Base-by-base conservation (phyloP, 1,284 basidiomycete genomes). In the Paramarasmius palmivorus region DNA sequence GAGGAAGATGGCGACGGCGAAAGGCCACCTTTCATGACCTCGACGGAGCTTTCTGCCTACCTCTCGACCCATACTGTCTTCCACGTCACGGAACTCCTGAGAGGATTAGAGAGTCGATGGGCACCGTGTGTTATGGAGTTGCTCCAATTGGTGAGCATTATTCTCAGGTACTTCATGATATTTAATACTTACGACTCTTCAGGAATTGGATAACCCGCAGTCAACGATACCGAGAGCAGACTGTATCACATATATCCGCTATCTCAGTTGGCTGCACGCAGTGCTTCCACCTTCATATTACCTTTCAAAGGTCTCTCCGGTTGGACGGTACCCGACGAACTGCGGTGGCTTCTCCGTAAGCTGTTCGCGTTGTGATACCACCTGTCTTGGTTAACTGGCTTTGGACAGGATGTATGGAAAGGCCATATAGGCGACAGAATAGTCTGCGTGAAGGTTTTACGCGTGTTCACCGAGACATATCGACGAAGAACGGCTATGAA, bases 371-470 rank as follows among this genome's bases (percentile, higher is more conserved):
- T 20, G n/a, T n/a, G 25, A 25, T 15, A 9, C 22, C 25, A 6
- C 17, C 2, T 15, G 10, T 23, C 4, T 5, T 22, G 20, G 20
- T 3, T 23, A 25, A 25, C n/a, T 25, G n/a, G n/a, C 37, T 49
- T n/a, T 36, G 14, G 17, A 22, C 22, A 58, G 53, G 56, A 58
- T 36, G 47, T 55, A 10, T 58, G 53, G 53, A 54, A 50, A 49
- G 56, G 56, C 2, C 39, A 20, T 22, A 7, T 47, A 17, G 22
- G 50, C 5, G 44, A 45, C n/a, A 12, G 25, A 19, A 25, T 29
- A 19, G 53, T 58, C 22, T 58, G 56, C 38, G 25, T 58, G 40
- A 58, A 58, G 35, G 56, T 58, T 9, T 37, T 58, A n/a, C 56
- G 56, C 15, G 41, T 52, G 25, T 50, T 52, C 29, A 49, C 36